Conservation (phyloP, 1,284 basidiomycete species). For the Boletus semigastroideus region DNA sequence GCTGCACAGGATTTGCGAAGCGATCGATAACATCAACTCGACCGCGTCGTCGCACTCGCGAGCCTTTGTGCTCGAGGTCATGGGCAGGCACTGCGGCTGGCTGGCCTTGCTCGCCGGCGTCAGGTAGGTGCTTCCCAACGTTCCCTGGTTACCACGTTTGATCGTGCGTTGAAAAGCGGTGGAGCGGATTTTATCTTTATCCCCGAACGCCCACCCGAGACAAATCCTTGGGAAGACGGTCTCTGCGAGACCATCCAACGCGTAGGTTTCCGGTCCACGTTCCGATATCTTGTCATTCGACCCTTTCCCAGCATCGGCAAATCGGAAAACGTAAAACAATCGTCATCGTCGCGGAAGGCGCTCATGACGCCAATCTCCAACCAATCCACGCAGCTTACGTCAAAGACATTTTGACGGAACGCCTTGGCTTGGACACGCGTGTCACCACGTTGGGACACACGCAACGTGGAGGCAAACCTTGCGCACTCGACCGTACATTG, state of each 20-base stretch:
- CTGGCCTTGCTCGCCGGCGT: constrained; percentile 92
- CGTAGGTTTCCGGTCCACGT: constrained; percentile 41
- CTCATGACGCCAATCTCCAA: constrained; percentile 83
- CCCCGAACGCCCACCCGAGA: constrained; percentile 85
- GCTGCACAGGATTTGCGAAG: constrained; percentile 94
- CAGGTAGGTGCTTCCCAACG: constrained; percentile 47
- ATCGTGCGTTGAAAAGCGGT: constrained; percentile 48
- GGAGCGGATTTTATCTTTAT: constrained; percentile 99
- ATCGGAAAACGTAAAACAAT: constrained; percentile 97
- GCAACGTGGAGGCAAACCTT: constrained; percentile 92
- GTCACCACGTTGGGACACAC: constrained; percentile 99
- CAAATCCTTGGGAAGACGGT: constrained; percentile 83
- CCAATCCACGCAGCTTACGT: constrained; percentile 91
- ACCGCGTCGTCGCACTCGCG: constrained; percentile 95
- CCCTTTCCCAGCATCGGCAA: constrained; percentile 69
- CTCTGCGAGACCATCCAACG: constrained; percentile 88
- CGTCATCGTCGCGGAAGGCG: constrained; percentile 97
- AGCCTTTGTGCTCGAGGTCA: constrained; percentile 98
- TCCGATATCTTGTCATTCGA: constrained; percentile 1
- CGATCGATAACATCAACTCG: constrained; percentile 97
- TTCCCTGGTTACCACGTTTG: constrained; percentile 2
- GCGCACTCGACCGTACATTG: constrained; percentile 90
- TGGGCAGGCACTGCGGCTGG: constrained; percentile 99
- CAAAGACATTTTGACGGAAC: constrained; percentile 84
- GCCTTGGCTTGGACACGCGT: constrained; percentile 90